phyloP scores from a whole-genome alignment of 2,329 filamentous ascomycete genomes.

The Alternaria conjuncta region DNA sequence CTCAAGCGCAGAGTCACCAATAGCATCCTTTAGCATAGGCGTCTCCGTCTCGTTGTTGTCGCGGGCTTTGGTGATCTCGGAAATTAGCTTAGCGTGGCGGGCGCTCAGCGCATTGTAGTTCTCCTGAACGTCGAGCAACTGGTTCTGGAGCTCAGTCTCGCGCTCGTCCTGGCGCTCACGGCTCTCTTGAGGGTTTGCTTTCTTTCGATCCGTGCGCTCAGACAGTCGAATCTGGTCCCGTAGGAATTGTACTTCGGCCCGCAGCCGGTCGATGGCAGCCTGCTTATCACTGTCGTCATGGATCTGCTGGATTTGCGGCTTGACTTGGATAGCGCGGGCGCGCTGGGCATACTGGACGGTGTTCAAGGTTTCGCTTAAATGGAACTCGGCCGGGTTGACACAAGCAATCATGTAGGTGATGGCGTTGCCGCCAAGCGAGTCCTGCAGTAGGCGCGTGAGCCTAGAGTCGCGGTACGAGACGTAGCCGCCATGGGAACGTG shows the following conservation, averaged over 20 bases:
- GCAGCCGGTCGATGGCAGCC: slow-evolving; percentile 88
- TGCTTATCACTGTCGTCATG: slow-evolving; percentile 92
- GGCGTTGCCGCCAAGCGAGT: slow-evolving; percentile 94
- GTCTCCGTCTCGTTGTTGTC: slow-evolving; percentile 67
- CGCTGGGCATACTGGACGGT: slow-evolving; percentile 96
- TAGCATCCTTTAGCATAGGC: slow-evolving; percentile 64
- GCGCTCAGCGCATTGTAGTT: slow-evolving; percentile 91
- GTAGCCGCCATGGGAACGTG: slow-evolving; percentile 82
- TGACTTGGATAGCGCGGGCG: slow-evolving; percentile 95
- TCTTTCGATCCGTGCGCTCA: slow-evolving; percentile 70
- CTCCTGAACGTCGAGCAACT: slow-evolving; percentile 89
- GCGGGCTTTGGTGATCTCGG: slow-evolving; percentile 86
- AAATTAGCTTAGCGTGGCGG: slow-evolving; percentile 93
- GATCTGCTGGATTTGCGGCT: slow-evolving; percentile 91
- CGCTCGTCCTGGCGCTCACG: slow-evolving; percentile 81
- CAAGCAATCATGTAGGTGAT: slow-evolving; percentile 99
- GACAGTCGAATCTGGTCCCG: slow-evolving; percentile 90
- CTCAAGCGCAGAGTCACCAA: slow-evolving; percentile 82
- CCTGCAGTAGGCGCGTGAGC: slow-evolving; percentile 90
- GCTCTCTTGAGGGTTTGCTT: slow-evolving; percentile 68
- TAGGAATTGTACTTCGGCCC: slow-evolving; percentile 91
- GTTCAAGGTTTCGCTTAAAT: slow-evolving; percentile 95
- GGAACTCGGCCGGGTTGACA: slow-evolving; percentile 95
- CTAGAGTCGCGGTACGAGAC: slow-evolving; percentile 99
- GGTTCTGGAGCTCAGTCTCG: slow-evolving; percentile 90